Percentiles rank a stretch among this genome's conserved stretches.
Evolutionary conservation across 768 basidiomycete genomes (phyloP).

Genomic region (Lepiota brunneoincarnata): DNA sequence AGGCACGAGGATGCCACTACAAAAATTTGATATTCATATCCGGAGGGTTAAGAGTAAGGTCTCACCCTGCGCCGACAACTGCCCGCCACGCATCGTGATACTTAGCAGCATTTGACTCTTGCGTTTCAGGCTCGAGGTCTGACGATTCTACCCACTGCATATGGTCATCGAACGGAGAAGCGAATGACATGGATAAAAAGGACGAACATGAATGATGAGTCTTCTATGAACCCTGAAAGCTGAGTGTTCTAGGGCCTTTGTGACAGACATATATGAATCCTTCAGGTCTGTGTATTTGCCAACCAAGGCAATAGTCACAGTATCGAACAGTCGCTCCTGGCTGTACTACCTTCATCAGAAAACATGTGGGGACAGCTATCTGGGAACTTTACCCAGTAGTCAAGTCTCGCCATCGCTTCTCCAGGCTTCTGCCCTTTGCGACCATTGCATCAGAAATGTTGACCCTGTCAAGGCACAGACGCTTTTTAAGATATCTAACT

Average conservation of each 20-base stretch:
- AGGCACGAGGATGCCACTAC: constrained; percentile 92
- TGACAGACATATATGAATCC: constrained; percentile 98
- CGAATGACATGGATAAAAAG: not conserved
- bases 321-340: constrained; percentile 91
- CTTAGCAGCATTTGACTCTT: constrained; percentile 74
- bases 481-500: constrained; percentile 73
- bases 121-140: constrained; percentile 79
- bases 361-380: too few relatives aligned
- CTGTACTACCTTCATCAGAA: constrained; percentile 35
- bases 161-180: not conserved
- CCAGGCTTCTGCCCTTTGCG: constrained; percentile 63
- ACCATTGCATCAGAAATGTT: constrained; percentile 53
- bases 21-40: not conserved
- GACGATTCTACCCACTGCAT: constrained; percentile 94
- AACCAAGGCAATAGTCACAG: constrained; percentile 86
- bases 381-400: constrained; percentile 69
- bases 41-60: constrained; percentile 16
- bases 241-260: constrained; percentile 95
- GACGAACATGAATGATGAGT: constrained; percentile 71
- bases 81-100: constrained; percentile 97
- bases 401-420: constrained; percentile 76
- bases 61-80: constrained; percentile 85
- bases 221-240: constrained; percentile 89
- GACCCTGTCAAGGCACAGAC: constrained; percentile 70
- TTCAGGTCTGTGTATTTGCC: constrained; percentile 97